Percentiles rank a stretch among this genome's conserved stretches.
These are phyloP conservation scores for Phytophthora foliorum DNA, from an alignment of 352 stramenopile genomes.

Conservation along the genomic window DNA sequence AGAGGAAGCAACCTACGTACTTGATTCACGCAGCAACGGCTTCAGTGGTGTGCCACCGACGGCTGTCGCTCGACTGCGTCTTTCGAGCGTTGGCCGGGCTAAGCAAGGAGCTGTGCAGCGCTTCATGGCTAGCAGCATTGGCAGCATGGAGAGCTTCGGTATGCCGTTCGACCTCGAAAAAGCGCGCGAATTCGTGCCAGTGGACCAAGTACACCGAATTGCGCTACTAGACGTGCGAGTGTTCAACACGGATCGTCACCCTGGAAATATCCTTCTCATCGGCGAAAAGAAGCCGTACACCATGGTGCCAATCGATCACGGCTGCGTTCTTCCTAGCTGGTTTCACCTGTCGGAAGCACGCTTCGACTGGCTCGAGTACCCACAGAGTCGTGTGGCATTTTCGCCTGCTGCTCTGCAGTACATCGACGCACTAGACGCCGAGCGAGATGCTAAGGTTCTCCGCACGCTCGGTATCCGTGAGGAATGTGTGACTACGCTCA, in stretches of 20 bases:
- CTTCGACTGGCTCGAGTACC: constrained; percentile 88
- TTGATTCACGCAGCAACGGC: constrained; percentile 72
- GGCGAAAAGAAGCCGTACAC: constrained; percentile 81
- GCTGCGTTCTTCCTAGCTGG: constrained; percentile 83
- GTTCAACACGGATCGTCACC: constrained; percentile 90
- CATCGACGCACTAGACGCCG: constrained; percentile 61
- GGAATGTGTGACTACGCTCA: constrained; percentile 77
- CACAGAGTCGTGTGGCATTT: constrained; percentile 71
- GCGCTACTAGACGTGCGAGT: constrained; percentile 83
- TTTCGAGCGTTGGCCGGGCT: constrained; percentile 47
- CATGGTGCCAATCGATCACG: constrained; percentile 83
- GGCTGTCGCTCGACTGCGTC: constrained; percentile 68
- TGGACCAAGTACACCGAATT: constrained; percentile 88
- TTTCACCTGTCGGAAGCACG: constrained; percentile 82
- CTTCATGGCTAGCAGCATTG: constrained; percentile 83
- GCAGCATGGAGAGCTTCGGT: constrained; percentile 86
- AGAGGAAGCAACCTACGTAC: constrained; percentile 80
- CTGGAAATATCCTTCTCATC: constrained; percentile 84
- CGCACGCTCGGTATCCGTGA: constrained; percentile 72
- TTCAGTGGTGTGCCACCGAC: constrained; percentile 85
- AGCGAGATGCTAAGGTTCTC: constrained; percentile 58
- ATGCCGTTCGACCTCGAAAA: constrained; percentile 76
- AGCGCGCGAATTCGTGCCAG: constrained; percentile 67
- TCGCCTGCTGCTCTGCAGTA: constrained; percentile 56
- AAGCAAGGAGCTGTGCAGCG: constrained; percentile 84